Evolutionary conservation across 768 basidiomycete genomes (phyloP), one percentile per base, ranked within the genome.

Genomic region (Gloeopeniophorella convolvens): DNA sequence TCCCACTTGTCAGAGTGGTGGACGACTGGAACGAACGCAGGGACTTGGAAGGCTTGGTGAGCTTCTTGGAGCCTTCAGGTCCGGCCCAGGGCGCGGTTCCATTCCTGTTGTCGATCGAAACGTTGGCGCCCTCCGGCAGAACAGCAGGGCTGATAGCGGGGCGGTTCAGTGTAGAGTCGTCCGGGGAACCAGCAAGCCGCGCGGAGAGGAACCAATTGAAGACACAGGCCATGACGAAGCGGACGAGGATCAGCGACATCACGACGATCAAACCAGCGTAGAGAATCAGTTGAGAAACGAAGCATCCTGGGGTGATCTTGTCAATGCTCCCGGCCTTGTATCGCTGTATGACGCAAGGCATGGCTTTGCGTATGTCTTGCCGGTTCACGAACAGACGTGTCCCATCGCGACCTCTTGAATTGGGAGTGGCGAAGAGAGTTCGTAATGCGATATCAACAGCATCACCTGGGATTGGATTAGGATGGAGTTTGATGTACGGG

Each of bases 141-240:
- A 99, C 95, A 1, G 90, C 89, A 15, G 95, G 95, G 61, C 88
- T 91, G 64, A 99, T 89, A 43, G 82, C 95, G 12, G 83, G 79
- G 36, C 90, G 77, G 56, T 84, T 82, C 30, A 97, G 74, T 44
- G 89, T 76, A 51, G 75, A 76, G 54, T 66, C 80, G 54, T 77
- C 77, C 0, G 89, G 89, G 21, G 89, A 80, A 10, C 82, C 80
- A 15, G 92, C 86, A 28, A 98, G 76, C 47, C 77, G 77, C 7
- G 78, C 79, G 9, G 93, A 94, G 42, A 98, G 70, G 72, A 90
- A 95, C 96, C 96, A 99, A 61, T 82, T 92, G 76, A 98, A 99
- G 34, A 95, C 66, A 65, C 90, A 90, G 0, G 96, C 96, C 95
- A 99, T 97, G 60, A 76, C 67, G 69, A 98, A 99, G 30, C 96